Base-by-base conservation (phyloP, 1,284 basidiomycete species). In the Ustilago curta region DNA sequence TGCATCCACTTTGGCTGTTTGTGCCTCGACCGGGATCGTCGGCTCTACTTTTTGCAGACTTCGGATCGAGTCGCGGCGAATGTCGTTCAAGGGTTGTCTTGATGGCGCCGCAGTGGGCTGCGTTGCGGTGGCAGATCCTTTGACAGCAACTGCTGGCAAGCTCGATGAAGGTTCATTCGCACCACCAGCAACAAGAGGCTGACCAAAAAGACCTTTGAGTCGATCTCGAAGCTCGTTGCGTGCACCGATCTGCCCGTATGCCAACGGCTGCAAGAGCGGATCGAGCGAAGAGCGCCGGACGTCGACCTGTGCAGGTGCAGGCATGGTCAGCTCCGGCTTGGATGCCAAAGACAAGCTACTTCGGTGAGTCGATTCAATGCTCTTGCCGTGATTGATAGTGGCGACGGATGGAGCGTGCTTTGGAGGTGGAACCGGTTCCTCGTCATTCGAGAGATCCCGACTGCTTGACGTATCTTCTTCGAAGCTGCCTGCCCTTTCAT, bases 391-490 rank as follows among this genome's bases (percentile, higher is more conserved):
- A 19, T 37, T 23, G 23, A 25, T 39, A 27, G 44, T 16, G 14
- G 39, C 19, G 19, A 16, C 4, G 4, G 49, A 18, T 11, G 37
- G 11, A 31, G 8, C n/a, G 29, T 14, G 39, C 12, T 45, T 43
- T 5, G 32, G 9, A 8, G 32, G 7, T 11, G 29, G 8, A 35
- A 8, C 21, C 4, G 42, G 21, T 21, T 50, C 60, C 4, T 76
- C 68, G 1, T n/a, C 50, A 23, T 67, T 57, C 18, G 68, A 67
- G 1, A 77, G 25, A 27, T 75, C 72, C 19, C 66, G 68, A 39
- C 76, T 77, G 63, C 76, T 77, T 2, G 71, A 58, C 1, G 60
- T 62, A 40, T 77, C 76, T 27, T 75, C 70, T n/a, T 71, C 56
- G 27, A 77, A 77, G 19, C 63, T 59, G 12, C 71, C 71, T 27